Evolutionary conservation across 176 grass and related monocot genomes (phyloP).

Genomic region (Hyparrhenia diplandra): DNA sequence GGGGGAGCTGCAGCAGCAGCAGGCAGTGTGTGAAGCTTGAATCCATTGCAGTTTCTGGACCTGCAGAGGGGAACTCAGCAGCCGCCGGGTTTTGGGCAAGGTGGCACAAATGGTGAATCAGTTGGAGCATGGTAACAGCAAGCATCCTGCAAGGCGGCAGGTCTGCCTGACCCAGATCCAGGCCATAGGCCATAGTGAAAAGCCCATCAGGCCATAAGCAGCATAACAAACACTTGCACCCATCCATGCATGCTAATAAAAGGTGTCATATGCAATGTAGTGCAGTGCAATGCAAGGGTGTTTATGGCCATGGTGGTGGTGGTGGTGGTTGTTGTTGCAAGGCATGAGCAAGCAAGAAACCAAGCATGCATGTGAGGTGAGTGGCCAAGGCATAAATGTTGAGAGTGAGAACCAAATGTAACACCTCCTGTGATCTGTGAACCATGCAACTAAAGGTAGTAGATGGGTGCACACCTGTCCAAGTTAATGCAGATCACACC

Average conservation of each 20-base stretch:
- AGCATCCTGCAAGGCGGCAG: constrained; percentile 15
- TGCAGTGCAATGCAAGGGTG: constrained; percentile 29
- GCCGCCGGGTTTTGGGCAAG: constrained; percentile 8
- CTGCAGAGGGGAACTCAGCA: constrained; percentile 18
- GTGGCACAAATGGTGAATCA: constrained; percentile 24
- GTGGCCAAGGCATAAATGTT: constrained; percentile 39
- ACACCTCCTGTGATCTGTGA: constrained; percentile 28
- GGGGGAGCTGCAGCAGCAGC: constrained; percentile 9
- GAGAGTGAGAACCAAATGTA: constrained; percentile 5
- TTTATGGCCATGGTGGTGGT: constrained; percentile 23
- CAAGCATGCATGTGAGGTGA: constrained; percentile 33
- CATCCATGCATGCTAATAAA: constrained; percentile 28
- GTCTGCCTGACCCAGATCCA: constrained; percentile 30
- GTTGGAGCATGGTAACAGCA: constrained; percentile 34
- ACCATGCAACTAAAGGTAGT: constrained; percentile 52
- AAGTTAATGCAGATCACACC: constrained; percentile 79
- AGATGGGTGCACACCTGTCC: constrained; percentile 36
- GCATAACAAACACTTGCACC: not conserved
- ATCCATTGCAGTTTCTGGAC: constrained; percentile 13
- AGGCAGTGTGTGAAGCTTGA: constrained; percentile 1
- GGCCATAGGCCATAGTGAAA: constrained; percentile 20
- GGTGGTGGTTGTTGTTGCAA: too few relatives aligned
- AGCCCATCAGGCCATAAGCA: not conserved
- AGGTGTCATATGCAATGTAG: constrained; percentile 19
- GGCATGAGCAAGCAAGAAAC: constrained; percentile 1